Percentiles rank a stretch among this genome's conserved stretches.
Conservation (phyloP, 495 filamentous ascomycete genomes). For the Astrothelium macrocarpum region DNA sequence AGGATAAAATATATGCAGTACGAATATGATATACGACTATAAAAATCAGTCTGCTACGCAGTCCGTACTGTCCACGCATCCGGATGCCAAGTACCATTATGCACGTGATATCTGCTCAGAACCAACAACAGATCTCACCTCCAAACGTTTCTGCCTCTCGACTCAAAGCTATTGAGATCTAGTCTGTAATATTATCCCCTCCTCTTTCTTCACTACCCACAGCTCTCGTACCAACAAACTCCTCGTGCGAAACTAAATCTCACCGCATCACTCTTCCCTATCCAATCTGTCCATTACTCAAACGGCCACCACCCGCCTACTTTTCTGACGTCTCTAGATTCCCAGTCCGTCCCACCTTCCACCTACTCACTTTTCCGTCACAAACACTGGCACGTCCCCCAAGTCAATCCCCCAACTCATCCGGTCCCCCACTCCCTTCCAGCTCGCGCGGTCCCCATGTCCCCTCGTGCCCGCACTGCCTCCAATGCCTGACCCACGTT, state of each 20-base stretch:
- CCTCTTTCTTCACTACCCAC: neutral
- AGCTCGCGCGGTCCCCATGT: slow-evolving; percentile 33
- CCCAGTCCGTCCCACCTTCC: neutral
- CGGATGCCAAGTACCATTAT: no score
- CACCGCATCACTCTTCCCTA: neutral
- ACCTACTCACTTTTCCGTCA: slow-evolving; percentile 10
- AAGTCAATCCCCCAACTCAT: slow-evolving; percentile 32
- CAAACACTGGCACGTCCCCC: slow-evolving; percentile 35
- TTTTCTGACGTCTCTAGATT: neutral
- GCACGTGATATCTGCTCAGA: no score
- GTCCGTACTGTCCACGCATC: no score
- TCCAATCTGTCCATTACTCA: neutral
- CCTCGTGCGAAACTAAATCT: neutral
- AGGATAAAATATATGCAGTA: no score
- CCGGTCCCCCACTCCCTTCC: slow-evolving; percentile 8
- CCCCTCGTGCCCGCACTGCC: slow-evolving; percentile 37
- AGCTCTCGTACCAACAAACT: neutral
- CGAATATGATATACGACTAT: no score
- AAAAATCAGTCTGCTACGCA: no score
- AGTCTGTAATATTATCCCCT: neutral
- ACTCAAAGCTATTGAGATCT: neutral
- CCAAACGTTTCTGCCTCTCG: neutral
- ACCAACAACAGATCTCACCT: no score
- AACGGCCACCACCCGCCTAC: neutral
- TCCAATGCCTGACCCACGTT: slow-evolving; percentile 30